A percentile compares a stretch with the other conserved stretches of the same genome.
Conservation (phyloP, 2,329 filamentous ascomycete species). For the Capronia epimyces region DNA sequence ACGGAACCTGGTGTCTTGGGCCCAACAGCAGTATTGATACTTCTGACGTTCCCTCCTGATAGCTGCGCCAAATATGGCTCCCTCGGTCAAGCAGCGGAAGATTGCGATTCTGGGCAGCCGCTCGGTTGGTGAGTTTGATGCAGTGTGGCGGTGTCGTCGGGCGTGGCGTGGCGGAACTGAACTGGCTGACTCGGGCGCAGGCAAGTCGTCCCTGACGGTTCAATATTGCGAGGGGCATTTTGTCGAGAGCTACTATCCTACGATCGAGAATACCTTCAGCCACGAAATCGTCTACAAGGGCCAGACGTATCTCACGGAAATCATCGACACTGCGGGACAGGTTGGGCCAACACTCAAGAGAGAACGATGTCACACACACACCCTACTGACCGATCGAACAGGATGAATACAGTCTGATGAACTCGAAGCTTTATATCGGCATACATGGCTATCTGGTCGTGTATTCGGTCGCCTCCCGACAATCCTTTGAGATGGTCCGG, state of each 20-base stretch:
- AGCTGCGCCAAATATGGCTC: slow-evolving; percentile 52
- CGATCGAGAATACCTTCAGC: slow-evolving; percentile 98
- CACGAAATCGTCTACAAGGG: slow-evolving; percentile 89
- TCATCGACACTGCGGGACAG: slow-evolving; percentile 96
- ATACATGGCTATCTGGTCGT: slow-evolving; percentile 99
- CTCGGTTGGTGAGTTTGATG: slow-evolving; percentile 68
- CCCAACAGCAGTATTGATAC: background rate
- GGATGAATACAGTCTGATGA: slow-evolving; percentile 98
- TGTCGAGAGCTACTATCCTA: slow-evolving; percentile 98
- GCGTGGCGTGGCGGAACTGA: background rate
- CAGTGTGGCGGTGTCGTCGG: too few species aligned
- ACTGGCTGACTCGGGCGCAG: slow-evolving; percentile 44
- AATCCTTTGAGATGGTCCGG: slow-evolving; percentile 95
- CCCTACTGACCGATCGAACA: slow-evolving; percentile 37
- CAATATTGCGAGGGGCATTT: slow-evolving; percentile 97
- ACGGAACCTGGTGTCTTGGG: background rate
- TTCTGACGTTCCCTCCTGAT: too few species aligned
- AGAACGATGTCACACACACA: too few species aligned
- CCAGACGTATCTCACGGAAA: slow-evolving; percentile 91
- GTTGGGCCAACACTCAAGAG: slow-evolving; percentile 42
- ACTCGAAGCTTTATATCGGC: slow-evolving; percentile 94
- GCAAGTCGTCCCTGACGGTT: slow-evolving; percentile 95
- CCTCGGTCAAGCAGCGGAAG: slow-evolving; percentile 81
- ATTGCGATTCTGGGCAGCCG: slow-evolving; percentile 93
- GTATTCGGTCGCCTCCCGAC: slow-evolving; percentile 90